phyloP scores from a whole-genome alignment of 192 early-diverging fungal genomes.

The Irineochytrium annulatum region DNA sequence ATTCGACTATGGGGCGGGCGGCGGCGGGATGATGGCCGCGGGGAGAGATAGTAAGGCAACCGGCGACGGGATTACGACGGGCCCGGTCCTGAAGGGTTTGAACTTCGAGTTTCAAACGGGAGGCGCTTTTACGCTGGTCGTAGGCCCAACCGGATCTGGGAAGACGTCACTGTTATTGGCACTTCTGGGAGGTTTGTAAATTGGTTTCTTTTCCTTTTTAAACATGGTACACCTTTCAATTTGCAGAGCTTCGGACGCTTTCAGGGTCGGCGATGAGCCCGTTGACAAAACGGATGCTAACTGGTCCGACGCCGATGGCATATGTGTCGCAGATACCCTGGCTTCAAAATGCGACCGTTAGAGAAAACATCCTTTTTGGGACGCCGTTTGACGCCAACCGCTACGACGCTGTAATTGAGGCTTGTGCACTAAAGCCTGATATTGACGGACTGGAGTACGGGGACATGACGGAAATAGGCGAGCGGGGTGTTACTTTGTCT shows the following conservation, averaged over 20 bases:
- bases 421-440: constrained; percentile 68
- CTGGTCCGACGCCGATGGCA: constrained; percentile 42
- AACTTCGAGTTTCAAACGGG: constrained; percentile 10
- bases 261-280: constrained; percentile 11
- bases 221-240: not conserved
- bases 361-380: constrained; percentile 79
- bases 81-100: constrained; percentile 8
- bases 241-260: constrained; percentile 11
- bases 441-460: constrained; percentile 71
- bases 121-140: constrained; percentile 7
- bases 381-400: constrained; percentile 56
- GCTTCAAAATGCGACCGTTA: constrained; percentile 37
- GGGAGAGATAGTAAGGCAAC: too few relatives aligned
- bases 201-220: not conserved
- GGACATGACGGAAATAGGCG: constrained; percentile 76
- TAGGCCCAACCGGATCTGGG: constrained; percentile 18
- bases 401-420: constrained; percentile 69
- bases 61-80: too few relatives aligned
- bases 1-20: constrained; percentile 11
- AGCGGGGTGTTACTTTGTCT: constrained; percentile 35
- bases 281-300: not conserved
- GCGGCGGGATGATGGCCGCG: too few relatives aligned
- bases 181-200: constrained; percentile 12
- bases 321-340: constrained; percentile 66
- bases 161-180: constrained; percentile 19